These are phyloP conservation scores for Lodderomyces margitis DNA, from an alignment of 1,139 yeast genomes.

Conservation along the genomic window DNA sequence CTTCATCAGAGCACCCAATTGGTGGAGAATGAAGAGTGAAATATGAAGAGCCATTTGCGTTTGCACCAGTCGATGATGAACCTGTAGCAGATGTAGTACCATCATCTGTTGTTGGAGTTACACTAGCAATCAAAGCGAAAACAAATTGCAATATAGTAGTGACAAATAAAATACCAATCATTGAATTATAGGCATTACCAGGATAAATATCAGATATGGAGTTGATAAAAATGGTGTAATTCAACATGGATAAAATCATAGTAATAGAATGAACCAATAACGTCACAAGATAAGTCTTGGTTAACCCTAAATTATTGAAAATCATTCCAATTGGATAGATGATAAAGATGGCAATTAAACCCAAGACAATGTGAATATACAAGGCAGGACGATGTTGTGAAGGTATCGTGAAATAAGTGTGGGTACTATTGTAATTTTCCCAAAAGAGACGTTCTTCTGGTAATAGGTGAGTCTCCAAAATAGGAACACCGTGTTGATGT, in stretches of 20 bases:
- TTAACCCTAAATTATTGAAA: slow-evolving; percentile 56
- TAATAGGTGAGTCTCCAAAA: slow-evolving; percentile 62
- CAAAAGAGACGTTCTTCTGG: slow-evolving; percentile 77
- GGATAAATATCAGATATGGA: slow-evolving; percentile 72
- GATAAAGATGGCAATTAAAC: slow-evolving; percentile 48
- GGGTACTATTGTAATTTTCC: slow-evolving; percentile 79
- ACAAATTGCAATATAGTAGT: slow-evolving; percentile 52
- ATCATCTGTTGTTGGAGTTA: slow-evolving; percentile 8
- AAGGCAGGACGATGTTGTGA: slow-evolving; percentile 52
- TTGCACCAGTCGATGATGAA: background rate
- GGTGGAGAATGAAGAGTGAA: slow-evolving; percentile 19
- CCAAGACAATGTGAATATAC: slow-evolving; percentile 52
- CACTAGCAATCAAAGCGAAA: slow-evolving; percentile 34
- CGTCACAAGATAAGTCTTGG: slow-evolving; percentile 53
- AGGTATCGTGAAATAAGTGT: slow-evolving; percentile 66
- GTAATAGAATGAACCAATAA: slow-evolving; percentile 51
- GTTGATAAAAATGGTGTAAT: slow-evolving; percentile 57
- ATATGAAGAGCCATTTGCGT: slow-evolving; percentile 10
- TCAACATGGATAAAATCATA: slow-evolving; percentile 51
- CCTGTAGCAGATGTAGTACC: background rate
- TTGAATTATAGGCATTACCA: slow-evolving; percentile 64
- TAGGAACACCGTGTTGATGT: slow-evolving; percentile 73
- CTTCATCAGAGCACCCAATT: slow-evolving; percentile 11
- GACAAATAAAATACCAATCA: slow-evolving; percentile 60
- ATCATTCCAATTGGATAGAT: slow-evolving; percentile 72